Base-by-base conservation (phyloP, 768 basidiomycete genomes). In the Rhizopogon roseolus region DNA sequence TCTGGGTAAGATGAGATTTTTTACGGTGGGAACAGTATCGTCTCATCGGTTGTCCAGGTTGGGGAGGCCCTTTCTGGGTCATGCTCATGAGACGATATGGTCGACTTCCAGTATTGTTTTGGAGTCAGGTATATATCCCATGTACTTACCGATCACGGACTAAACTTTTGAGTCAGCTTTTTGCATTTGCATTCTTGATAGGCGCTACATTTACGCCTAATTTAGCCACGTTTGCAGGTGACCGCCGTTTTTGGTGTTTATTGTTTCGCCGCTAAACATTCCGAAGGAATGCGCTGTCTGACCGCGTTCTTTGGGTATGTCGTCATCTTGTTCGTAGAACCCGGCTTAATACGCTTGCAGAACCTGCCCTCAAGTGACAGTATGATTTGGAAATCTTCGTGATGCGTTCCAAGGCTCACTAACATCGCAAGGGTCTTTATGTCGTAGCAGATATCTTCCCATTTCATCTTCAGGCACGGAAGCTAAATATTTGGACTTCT, bases 201-300 rank as follows among this genome's bases (percentile, higher is more conserved):
- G 81, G 81, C 1, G 78, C 76, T 19, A 77, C 81, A 0, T 71
- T 81, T 34, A 77, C 81, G 1, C 79, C 79, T 0, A 71, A 74
- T 55, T 57, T 82, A 29, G 55, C 67, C 9, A 76, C 73, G 0
- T 82, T 82, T 60, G 67, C 80, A 3, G 80, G 81, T 70, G 61
- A 58, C 66, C 22, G 22, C 49, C 5, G 44, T 16, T 29, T 41
- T 19, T 2, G 28, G 40, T 37, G 11, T 50, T 38, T 34, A 2
- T 48, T n/a, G n/a, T n/a, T n/a, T n/a, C n/a, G n/a, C n/a, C n/a
- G 27, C 49, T 42, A 41, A 53, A 6, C 8, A 28, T 42, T 16
- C 17, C 5, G 10, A 45, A 70, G 66, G 57, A 2, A 68, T 68
- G 66, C 66, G 66, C 13, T 68, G 68, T 36, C 57, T 68, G 11